phyloP scores from a whole-genome alignment of 1,139 yeast genomes.

The Protomyces inundatus region DNA sequence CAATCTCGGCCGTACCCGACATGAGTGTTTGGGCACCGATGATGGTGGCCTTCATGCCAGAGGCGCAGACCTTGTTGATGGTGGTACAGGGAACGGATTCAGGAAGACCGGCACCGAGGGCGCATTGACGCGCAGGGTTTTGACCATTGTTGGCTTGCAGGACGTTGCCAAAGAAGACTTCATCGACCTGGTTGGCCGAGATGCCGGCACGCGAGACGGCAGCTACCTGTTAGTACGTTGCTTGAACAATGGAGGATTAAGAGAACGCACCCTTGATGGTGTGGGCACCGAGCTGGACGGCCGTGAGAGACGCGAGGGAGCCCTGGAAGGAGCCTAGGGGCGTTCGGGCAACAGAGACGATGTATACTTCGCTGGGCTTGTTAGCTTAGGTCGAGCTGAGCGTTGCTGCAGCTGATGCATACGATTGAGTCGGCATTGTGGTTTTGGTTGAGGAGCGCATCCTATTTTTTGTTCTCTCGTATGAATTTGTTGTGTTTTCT shows the following conservation, averaged over 20 bases:
- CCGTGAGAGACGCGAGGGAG: constrained; percentile 61
- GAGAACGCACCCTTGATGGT: constrained; percentile 56
- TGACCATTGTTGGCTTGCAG: constrained; percentile 92
- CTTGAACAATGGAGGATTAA: background rate
- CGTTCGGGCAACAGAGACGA: constrained; percentile 86
- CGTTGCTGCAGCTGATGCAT: background rate
- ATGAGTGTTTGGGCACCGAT: constrained; percentile 84
- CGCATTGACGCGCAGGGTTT: constrained; percentile 97
- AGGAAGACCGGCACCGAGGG: constrained; percentile 79
- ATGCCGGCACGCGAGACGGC: constrained; percentile 38
- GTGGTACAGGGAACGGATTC: constrained; percentile 78
- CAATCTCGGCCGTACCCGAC: constrained; percentile 85
- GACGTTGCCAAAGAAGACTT: constrained; percentile 88
- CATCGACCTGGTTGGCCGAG: constrained; percentile 72
- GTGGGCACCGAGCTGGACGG: constrained; percentile 81
- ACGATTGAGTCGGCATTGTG: background rate
- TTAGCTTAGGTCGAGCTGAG: too few relatives aligned
- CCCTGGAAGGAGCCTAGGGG: constrained; percentile 96
- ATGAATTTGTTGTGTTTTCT: background rate
- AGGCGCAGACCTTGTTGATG: constrained; percentile 94
- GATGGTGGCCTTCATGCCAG: constrained; percentile 88
- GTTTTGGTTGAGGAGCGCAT: background rate
- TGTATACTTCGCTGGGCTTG: constrained; percentile 52
- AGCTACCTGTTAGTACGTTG: background rate
- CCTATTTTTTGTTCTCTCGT: background rate